Conservation (phyloP, 2,329 filamentous ascomycete species). For the Ophiosphaerella korrae region DNA sequence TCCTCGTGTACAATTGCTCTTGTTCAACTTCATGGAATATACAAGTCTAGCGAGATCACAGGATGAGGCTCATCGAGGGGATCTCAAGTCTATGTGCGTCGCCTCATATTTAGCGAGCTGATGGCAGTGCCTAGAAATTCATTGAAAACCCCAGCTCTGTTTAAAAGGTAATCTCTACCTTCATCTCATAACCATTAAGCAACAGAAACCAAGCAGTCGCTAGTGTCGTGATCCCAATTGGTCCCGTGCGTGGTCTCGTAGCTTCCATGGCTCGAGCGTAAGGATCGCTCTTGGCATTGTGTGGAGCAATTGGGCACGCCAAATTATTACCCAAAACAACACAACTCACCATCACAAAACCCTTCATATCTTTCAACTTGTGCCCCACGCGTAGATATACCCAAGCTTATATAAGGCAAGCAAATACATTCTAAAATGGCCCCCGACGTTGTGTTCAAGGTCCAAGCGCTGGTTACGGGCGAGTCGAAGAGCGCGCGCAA, state of each 20-base stretch:
- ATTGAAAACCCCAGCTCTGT: too few species aligned
- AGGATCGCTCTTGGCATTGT: neutral
- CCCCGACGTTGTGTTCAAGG: slow-evolving; percentile 67
- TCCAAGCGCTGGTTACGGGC: slow-evolving; percentile 63
- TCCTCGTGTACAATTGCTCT: too few species aligned
- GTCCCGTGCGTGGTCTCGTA: slow-evolving; percentile 7
- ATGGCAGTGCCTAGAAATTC: too few species aligned
- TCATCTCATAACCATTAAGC: too few species aligned
- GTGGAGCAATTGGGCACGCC: slow-evolving; percentile 2
- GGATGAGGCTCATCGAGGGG: too few species aligned
- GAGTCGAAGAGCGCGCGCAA: slow-evolving; percentile 60
- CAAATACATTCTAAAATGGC: slow-evolving; percentile 32
- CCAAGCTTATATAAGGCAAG: slow-evolving; percentile 5
- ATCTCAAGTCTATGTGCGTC: too few species aligned
- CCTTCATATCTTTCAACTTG: slow-evolving; percentile 11
- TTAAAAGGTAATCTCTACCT: too few species aligned
- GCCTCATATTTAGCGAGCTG: too few species aligned
- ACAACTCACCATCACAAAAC: slow-evolving; percentile 9
- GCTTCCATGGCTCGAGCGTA: slow-evolving; percentile 15
- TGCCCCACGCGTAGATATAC: slow-evolving; percentile 20
- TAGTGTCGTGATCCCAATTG: too few species aligned
- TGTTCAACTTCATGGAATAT: too few species aligned
- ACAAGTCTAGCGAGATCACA: too few species aligned
- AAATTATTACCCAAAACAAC: slow-evolving; percentile 13
- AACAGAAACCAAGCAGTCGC: too few species aligned